Evolutionary conservation across 2,329 filamentous ascomycete genomes (phyloP), one percentile per base, ranked within the genome.

Genomic region (Metarhizium guizhouense): DNA sequence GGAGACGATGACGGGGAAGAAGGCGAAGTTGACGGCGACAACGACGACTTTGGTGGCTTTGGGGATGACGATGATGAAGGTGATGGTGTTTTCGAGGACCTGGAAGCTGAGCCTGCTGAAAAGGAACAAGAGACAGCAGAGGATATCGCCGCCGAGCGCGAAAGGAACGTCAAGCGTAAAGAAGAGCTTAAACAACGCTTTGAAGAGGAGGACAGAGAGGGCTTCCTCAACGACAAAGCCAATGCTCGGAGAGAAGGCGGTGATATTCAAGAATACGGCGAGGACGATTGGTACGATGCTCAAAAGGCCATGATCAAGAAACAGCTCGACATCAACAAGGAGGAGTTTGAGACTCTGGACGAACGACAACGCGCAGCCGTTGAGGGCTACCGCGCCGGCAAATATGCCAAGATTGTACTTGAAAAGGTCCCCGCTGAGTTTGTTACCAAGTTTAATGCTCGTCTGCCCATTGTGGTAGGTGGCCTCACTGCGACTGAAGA

Each of bases 231-330:
- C 66, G 90, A 94, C 71, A 95, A 95, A 67, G 85, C 88, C 32
- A 83, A 86, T 52, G 87, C 87, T 11, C 81, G 87, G 40, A 78
- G 83, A 60, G 87, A 90, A 61, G 84, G 82, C 34, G 86, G 80
- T 38, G 79, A 80, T 3, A 77, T 84, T 6, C 84, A 93, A 54
- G 87, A 95, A 66, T 97, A 95, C 65, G 94, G 92, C 53, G 94
- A 99, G 71, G 94, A 99, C 68, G 90, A 99, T 55, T 99, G 95
- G 95, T 99, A 99, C 68, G 94, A 97, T 67, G 84, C 88, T 32
- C 94, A 99, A 68, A 99, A 99, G 74, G 90, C 94, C 36, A 81
- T 88, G 69, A 85, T 99, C 57, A 89, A 96, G 72, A 96, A 96
- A 73, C 94, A 99, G 70, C 81, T 94, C 60, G 89, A 95, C 65